Evolutionary conservation across 495 filamentous ascomycete genomes (phyloP).

Genomic region (Cercophora sp.): DNA sequence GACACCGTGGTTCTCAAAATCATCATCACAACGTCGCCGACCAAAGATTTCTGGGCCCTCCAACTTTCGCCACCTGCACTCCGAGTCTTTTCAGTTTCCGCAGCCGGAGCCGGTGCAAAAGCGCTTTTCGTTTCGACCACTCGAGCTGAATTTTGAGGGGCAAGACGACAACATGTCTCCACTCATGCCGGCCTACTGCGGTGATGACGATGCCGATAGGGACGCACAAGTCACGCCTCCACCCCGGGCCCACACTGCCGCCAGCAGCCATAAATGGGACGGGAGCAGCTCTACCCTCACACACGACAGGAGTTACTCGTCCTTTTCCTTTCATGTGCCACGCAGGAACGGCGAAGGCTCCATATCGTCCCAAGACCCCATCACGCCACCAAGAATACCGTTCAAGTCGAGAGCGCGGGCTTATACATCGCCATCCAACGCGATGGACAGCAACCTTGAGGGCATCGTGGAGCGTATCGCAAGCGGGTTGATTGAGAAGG

Average conservation of each 20-base stretch:
- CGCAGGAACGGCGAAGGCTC: slow-evolving; percentile 38
- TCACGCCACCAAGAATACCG: slow-evolving; percentile 24
- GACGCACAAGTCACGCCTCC: slow-evolving; percentile 39
- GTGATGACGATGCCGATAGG: slow-evolving; percentile 22
- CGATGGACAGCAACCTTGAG: no score
- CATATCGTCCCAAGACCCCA: slow-evolving; percentile 18
- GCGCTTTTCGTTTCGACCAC: slow-evolving; percentile 53
- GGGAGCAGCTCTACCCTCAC: slow-evolving; percentile 28
- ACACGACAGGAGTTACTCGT: slow-evolving; percentile 44
- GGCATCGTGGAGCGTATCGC: slow-evolving; percentile 48
- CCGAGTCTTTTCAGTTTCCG: slow-evolving; percentile 45
- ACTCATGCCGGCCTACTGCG: slow-evolving; percentile 50
- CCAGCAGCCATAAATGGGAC: slow-evolving; percentile 32
- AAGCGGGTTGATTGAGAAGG: slow-evolving; percentile 49
- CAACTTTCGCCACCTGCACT: slow-evolving; percentile 48
- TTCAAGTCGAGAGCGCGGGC: slow-evolving; percentile 31
- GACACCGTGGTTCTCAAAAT: slow-evolving; percentile 30
- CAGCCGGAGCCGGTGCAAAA: slow-evolving; percentile 13
- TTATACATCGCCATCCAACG: slow-evolving; percentile 25
- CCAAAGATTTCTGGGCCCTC: slow-evolving; percentile 44
- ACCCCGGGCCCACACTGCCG: slow-evolving; percentile 34
- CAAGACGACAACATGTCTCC: slow-evolving; percentile 64
- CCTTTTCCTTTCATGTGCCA: slow-evolving; percentile 49
- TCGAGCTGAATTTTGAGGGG: slow-evolving; percentile 72
- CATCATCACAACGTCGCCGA: slow-evolving; percentile 38